Base-by-base conservation (phyloP, 1,284 basidiomycete species). In the Peniophora sp. region DNA sequence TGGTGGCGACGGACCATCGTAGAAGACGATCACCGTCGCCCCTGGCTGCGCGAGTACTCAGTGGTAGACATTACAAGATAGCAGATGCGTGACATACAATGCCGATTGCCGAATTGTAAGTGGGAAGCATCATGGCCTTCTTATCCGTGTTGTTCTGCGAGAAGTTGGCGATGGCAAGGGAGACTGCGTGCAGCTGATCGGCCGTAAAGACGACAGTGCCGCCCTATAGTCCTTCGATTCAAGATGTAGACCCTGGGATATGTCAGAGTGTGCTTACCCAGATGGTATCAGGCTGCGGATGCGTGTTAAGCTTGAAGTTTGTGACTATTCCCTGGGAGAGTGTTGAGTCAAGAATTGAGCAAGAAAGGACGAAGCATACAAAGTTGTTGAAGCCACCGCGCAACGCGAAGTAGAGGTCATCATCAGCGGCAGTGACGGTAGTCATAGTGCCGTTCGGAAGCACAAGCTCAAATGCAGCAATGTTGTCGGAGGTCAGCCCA, bases 401-500 rank as follows among this genome's bases (percentile, higher is more conserved):
- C 35, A 51, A 44, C 19, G 65, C 76, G 52, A 71, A 75, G 61
- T 77, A 79, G 0, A 79, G 59, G 45, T 70, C 68, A 0, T 72
- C 65, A 0, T 68, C 65, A 0, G 52, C 49, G 27, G 67, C 54
- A 0, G 70, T 75, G 2, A 76, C 70, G 17, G 59, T 63, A 1
- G 65, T 61, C 8, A 72, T 58, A 1, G 60, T 62, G 9, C 78
- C 78, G 54, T 68, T 68, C 0, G 79, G 77, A 43, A 70, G 64
- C 5, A 79, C 75, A 2, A 81, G 58, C 53, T 79, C 73, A 51
- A 65, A 76, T 0, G 67, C 66, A 12, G 62, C 58, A 9, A 79
- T 65, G 3, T 65, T 79, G 52, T 81, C 79, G 23, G 78, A 59
- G 0, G 75, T 72, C 52, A 81, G 55, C 2, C 79, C 76, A 55